phyloP scores from a whole-genome alignment of 257 asterid species.

The Buddleja alternifolia region DNA sequence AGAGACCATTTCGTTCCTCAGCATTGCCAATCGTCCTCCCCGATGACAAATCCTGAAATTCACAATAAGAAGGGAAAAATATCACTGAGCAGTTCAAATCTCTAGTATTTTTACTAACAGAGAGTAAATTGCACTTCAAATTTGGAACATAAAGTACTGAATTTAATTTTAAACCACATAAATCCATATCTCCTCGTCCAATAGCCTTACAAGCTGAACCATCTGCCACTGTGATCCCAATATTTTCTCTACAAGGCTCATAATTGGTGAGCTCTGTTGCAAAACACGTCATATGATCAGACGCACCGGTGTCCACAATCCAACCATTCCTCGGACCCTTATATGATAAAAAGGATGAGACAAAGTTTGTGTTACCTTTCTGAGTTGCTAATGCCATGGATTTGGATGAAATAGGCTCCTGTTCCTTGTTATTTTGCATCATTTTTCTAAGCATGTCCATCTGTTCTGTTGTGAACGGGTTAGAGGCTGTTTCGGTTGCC shows the following conservation, averaged over 20 bases:
- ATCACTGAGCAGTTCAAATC: not conserved
- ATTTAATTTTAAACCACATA: not conserved
- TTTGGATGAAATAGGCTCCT: too few species aligned
- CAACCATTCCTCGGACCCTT: not conserved
- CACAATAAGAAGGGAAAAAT: not conserved
- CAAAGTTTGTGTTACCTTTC: too few species aligned
- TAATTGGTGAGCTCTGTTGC: not conserved
- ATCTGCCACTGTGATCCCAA: not conserved
- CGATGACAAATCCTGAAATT: slow-evolving; percentile 10
- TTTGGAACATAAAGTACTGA: slow-evolving; percentile 11
- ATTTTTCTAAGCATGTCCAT: too few species aligned
- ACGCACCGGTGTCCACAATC: slow-evolving; percentile 7
- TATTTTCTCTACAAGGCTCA: not conserved
- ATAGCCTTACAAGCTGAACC: not conserved
- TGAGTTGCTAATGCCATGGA: too few species aligned
- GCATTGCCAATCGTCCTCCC: slow-evolving; percentile 5
- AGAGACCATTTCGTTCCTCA: not conserved
- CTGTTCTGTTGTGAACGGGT: not conserved
- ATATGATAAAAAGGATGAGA: too few species aligned
- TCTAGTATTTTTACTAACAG: not conserved
- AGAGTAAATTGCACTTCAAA: not conserved
- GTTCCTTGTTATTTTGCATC: too few species aligned
- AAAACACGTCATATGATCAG: slow-evolving; percentile 20
- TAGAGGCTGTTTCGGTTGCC: not conserved
- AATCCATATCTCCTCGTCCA: not conserved